phyloP scores from a whole-genome alignment of 176 grass and related monocot species.

The Musa schizocarpa region DNA sequence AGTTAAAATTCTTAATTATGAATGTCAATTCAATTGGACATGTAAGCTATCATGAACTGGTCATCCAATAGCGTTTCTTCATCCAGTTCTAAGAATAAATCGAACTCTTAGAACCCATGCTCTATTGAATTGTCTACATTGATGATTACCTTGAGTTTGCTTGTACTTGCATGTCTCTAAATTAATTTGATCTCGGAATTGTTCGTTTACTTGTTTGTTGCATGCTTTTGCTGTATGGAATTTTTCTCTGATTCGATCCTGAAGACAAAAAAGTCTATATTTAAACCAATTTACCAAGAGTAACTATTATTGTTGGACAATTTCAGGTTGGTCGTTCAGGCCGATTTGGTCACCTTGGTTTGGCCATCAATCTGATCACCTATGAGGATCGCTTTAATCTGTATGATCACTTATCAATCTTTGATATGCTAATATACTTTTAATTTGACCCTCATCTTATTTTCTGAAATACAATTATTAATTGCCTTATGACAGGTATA shows the following conservation, averaged over 20 bases:
- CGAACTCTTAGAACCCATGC: no score
- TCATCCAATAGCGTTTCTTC: no score
- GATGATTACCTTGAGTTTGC: no score
- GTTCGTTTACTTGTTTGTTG: not conserved
- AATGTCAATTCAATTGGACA: no score
- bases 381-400: constrained; percentile 91
- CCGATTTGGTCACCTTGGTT: constrained; percentile 82
- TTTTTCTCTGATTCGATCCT: no score
- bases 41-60: no score
- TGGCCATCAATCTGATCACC: constrained; percentile 86
- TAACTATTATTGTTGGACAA: not conserved
- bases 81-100: no score
- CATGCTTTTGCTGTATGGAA: not conserved
- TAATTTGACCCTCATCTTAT: constrained; percentile 1
- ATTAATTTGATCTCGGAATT: no score
- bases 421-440: not conserved
- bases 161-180: no score
- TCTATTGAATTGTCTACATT: no score
- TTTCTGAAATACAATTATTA: constrained; percentile 8
- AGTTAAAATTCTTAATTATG: not conserved
- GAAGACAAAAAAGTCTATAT: not conserved
- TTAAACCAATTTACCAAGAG: not conserved
- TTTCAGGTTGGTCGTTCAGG: constrained; percentile 90
- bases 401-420: constrained; percentile 31
- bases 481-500: constrained; percentile 34